These are phyloP conservation scores for Pachysandra terminalis DNA, from an alignment of 164 flowering plant species.

Conservation along the genomic window DNA sequence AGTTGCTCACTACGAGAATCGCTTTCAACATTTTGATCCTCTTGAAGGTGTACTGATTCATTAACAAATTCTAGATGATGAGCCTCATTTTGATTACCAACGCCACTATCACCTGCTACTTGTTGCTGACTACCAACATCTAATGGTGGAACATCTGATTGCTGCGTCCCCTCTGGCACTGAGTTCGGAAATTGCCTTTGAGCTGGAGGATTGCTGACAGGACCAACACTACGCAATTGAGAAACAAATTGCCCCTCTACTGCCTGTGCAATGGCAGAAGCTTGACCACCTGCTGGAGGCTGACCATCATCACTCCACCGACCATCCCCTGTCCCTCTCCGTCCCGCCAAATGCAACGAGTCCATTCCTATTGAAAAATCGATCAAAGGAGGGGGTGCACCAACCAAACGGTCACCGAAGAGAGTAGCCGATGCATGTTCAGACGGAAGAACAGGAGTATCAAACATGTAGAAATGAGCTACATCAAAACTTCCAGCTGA, in stretches of 20 bases:
- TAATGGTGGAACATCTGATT: slow-evolving; percentile 28
- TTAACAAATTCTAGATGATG: slow-evolving; percentile 27
- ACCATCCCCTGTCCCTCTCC: slow-evolving; percentile 82
- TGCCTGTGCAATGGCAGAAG: slow-evolving; percentile 76
- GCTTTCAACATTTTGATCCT: slow-evolving; percentile 28
- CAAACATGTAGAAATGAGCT: slow-evolving; percentile 78
- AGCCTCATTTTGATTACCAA: slow-evolving; percentile 36
- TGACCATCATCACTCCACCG: slow-evolving; percentile 98
- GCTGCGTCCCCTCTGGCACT: slow-evolving; percentile 37
- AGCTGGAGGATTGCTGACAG: slow-evolving; percentile 28
- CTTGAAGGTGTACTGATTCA: slow-evolving; percentile 23
- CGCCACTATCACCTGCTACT: slow-evolving; percentile 28
- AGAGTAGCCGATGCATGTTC: slow-evolving; percentile 60
- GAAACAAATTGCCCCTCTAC: slow-evolving; percentile 76
- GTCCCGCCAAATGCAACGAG: slow-evolving; percentile 55
- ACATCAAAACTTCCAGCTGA: slow-evolving; percentile 63
- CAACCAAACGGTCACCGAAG: slow-evolving; percentile 62
- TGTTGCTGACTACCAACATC: slow-evolving; percentile 29
- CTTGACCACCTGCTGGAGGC: slow-evolving; percentile 79
- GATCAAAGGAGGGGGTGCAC: slow-evolving; percentile 67
- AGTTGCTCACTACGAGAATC: slow-evolving; percentile 24
- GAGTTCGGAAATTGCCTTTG: slow-evolving; percentile 41
- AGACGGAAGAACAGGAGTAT: slow-evolving; percentile 74
- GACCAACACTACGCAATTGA: slow-evolving; percentile 46
- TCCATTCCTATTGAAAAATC: slow-evolving; percentile 86